A percentile compares a stretch with the other conserved stretches of the same genome.
phyloP scores from a whole-genome alignment of 768 basidiomycete species.

The Cubamyces lactineus region DNA sequence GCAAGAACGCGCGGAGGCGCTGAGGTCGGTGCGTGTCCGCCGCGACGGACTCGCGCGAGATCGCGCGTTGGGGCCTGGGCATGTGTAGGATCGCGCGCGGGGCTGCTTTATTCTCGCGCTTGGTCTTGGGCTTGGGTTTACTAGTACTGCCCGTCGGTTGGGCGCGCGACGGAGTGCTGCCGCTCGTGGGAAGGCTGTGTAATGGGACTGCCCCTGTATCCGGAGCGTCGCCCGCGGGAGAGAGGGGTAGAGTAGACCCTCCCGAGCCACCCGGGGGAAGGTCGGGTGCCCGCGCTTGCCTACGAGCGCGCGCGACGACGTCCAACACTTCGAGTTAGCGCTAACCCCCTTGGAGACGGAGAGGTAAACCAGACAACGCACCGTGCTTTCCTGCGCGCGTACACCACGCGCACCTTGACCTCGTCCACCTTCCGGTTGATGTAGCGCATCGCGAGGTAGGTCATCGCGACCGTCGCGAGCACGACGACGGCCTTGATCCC shows the following conservation, averaged over 20 bases:
- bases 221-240: no score
- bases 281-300: background rate
- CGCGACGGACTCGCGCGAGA: background rate
- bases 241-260: no score
- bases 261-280: no score
- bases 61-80: constrained; percentile 46
- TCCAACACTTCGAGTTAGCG: no score
- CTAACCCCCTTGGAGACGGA: no score
- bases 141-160: no score
- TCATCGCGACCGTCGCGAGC: constrained; percentile 67
- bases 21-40: background rate
- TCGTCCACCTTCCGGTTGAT: constrained; percentile 70
- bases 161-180: no score
- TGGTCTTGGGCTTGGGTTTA: no score
- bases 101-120: no score
- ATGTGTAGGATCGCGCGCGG: constrained; percentile 39
- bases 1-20: background rate
- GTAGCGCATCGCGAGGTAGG: constrained; percentile 79
- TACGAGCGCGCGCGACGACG: background rate
- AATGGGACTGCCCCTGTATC: no score
- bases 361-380: constrained; percentile 26
- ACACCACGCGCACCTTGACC: constrained; percentile 64
- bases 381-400: constrained; percentile 71
- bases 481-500: constrained; percentile 72
- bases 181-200: no score